Percentiles rank a stretch among this genome's conserved stretches.
phyloP scores from a whole-genome alignment of 192 early-diverging fungal species.

The Dimargaris verticillata region DNA sequence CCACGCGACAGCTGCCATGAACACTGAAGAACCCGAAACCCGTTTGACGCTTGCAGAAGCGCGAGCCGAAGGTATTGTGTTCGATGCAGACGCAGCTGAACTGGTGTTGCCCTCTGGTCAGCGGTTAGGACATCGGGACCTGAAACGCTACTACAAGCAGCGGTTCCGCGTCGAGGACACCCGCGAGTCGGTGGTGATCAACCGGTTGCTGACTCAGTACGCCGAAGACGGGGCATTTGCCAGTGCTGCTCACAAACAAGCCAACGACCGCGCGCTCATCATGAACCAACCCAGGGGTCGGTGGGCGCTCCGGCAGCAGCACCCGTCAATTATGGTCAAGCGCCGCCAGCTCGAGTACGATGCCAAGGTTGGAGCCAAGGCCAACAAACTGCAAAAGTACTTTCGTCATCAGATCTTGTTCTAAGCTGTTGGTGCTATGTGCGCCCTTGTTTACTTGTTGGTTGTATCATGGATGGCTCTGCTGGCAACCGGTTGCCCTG shows the following conservation, averaged over 20 bases:
- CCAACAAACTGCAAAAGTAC: constrained; percentile 76
- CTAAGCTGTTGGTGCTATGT: constrained; percentile 4
- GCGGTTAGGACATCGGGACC: constrained; percentile 61
- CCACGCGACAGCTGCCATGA: constrained; percentile 1
- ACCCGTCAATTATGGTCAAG: constrained; percentile 36
- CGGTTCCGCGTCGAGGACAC: constrained; percentile 37
- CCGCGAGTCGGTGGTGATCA: constrained; percentile 62
- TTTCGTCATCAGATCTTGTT: constrained; percentile 71
- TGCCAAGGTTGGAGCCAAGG: constrained; percentile 46
- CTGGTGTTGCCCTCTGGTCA: constrained; percentile 74
- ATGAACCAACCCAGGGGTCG: constrained; percentile 21
- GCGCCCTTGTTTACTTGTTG: neutral
- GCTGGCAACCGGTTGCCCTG: too few species aligned
- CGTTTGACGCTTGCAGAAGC: neutral
- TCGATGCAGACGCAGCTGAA: constrained; percentile 69
- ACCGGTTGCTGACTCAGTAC: constrained; percentile 61
- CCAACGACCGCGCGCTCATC: constrained; percentile 22
- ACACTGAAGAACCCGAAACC: neutral
- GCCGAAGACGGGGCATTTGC: constrained; percentile 18
- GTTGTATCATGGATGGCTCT: too few species aligned
- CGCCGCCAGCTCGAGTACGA: constrained; percentile 41
- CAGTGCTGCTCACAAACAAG: constrained; percentile 15
- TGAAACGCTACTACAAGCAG: constrained; percentile 78
- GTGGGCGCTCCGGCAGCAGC: constrained; percentile 17
- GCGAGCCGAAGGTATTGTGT: constrained; percentile 16